These are phyloP conservation scores for Botrytis galanthina DNA, from an alignment of 2,329 filamentous ascomycete species.

Conservation along the genomic window DNA sequence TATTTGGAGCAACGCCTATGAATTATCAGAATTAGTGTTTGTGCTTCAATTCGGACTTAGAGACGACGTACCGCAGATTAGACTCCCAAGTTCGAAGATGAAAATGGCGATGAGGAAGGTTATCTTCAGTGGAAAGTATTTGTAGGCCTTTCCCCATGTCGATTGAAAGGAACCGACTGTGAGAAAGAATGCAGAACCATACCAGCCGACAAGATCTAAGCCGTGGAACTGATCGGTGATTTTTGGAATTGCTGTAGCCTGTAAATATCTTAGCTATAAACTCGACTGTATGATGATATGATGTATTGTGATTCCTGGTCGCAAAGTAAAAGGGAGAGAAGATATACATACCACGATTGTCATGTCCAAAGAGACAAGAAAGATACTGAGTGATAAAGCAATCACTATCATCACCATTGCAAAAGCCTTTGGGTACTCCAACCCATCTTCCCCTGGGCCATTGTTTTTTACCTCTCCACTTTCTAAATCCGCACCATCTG, in stretches of 20 bases:
- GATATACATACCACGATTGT: conserved; percentile 46
- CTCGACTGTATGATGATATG: background rate
- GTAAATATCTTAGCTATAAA: background rate
- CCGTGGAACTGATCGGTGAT: conserved; percentile 53
- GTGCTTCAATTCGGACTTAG: background rate
- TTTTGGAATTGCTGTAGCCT: conserved; percentile 53
- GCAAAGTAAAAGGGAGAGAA: background rate
- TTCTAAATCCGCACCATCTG: conserved; percentile 13
- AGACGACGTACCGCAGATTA: conserved; percentile 39
- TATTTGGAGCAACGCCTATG: conserved; percentile 37
- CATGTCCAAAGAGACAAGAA: conserved; percentile 45
- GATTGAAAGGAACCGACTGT: conserved; percentile 43
- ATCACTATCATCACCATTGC: conserved; percentile 44
- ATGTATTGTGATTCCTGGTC: background rate
- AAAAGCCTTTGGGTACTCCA: conserved; percentile 34
- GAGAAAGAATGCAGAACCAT: conserved; percentile 55
- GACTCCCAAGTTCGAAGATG: conserved; percentile 41
- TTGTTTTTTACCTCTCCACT: conserved; percentile 7
- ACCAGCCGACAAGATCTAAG: conserved; percentile 54
- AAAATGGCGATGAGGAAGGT: conserved; percentile 38
- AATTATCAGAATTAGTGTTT: background rate
- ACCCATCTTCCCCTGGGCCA: conserved; percentile 22
- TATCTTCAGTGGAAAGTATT: conserved; percentile 39
- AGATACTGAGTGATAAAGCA: conserved; percentile 48
- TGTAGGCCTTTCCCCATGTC: conserved; percentile 39